A percentile compares a stretch with the other conserved stretches of the same genome.
Evolutionary conservation across 176 grass and related monocot genomes (phyloP).

Genomic region (Hyparrhenia diplandra): DNA sequence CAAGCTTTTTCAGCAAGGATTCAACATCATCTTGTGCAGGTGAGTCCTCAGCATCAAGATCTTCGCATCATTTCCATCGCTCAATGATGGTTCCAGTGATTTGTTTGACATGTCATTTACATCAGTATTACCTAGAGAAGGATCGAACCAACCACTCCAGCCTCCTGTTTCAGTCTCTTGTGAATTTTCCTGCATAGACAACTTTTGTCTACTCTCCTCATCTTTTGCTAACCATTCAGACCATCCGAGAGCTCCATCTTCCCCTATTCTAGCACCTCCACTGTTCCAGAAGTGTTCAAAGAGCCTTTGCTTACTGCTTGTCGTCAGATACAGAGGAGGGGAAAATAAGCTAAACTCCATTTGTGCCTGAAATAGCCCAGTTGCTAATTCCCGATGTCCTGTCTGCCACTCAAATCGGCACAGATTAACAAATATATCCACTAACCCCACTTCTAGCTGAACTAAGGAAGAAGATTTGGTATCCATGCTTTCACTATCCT

Average conservation of each 20-base stretch:
- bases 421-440: conserved; percentile 87
- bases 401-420: conserved; percentile 96
- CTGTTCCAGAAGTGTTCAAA: conserved; percentile 99
- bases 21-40: conserved; percentile 74
- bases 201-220: conserved; percentile 61
- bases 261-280: conserved; percentile 69
- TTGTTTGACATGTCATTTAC: conserved; percentile 22
- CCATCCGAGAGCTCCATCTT: conserved; percentile 89
- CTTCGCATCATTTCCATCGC: conserved; percentile 49
- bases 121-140: conserved; percentile 39
- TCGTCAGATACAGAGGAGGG: conserved; percentile 64
- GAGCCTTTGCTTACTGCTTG: conserved; percentile 80
- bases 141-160: conserved; percentile 98
- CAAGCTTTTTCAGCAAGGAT: conserved; percentile 84
- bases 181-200: conserved; percentile 50
- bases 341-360: conserved; percentile 83
- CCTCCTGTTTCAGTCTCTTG: conserved; percentile 62
- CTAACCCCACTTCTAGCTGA: conserved; percentile 79
- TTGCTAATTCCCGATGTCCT: conserved; percentile 88
- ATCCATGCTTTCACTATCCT: conserved; percentile 53
- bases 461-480: conserved; percentile 49
- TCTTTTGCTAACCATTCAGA: conserved; percentile 91
- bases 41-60: conserved; percentile 50
- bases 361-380: conserved; percentile 89
- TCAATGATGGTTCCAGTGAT: conserved; percentile 28